These are phyloP conservation scores for Pochonia chlamydosporia DNA, from an alignment of 2,329 filamentous ascomycete species.

Conservation along the genomic window DNA sequence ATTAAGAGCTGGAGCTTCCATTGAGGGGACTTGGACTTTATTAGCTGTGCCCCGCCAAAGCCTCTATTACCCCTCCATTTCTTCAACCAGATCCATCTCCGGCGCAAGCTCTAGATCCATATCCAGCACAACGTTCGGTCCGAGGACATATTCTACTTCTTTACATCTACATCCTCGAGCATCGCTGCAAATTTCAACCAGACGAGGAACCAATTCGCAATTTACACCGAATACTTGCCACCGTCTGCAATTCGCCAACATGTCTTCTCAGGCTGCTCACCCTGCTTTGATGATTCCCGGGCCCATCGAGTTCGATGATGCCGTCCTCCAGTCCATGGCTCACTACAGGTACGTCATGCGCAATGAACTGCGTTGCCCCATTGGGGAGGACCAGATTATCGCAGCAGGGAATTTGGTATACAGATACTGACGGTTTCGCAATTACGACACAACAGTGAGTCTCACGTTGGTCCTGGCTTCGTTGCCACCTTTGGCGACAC, in stretches of 20 bases:
- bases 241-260: conserved; percentile 27
- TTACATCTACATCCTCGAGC: conserved; percentile 6
- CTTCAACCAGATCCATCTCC: neutral
- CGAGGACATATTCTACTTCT: conserved; percentile 4
- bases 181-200: neutral
- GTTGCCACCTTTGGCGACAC: conserved; percentile 89
- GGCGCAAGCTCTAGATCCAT: too few relatives aligned
- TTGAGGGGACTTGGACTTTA: neutral
- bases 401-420: neutral
- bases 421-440: neutral
- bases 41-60: conserved; percentile 3
- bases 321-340: conserved; percentile 88
- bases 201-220: neutral
- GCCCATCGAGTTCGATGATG: conserved; percentile 98
- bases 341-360: conserved; percentile 69
- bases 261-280: conserved; percentile 58
- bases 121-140: neutral
- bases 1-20: neutral
- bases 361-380: neutral
- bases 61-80: conserved; percentile 5
- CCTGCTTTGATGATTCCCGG: conserved; percentile 87
- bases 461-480: conserved; percentile 85
- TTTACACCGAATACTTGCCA: neutral
- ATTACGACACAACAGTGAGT: conserved; percentile 58
- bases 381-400: neutral